phyloP scores from a whole-genome alignment of 2,329 filamentous ascomycete species.

The Rhinocladiella similis region DNA sequence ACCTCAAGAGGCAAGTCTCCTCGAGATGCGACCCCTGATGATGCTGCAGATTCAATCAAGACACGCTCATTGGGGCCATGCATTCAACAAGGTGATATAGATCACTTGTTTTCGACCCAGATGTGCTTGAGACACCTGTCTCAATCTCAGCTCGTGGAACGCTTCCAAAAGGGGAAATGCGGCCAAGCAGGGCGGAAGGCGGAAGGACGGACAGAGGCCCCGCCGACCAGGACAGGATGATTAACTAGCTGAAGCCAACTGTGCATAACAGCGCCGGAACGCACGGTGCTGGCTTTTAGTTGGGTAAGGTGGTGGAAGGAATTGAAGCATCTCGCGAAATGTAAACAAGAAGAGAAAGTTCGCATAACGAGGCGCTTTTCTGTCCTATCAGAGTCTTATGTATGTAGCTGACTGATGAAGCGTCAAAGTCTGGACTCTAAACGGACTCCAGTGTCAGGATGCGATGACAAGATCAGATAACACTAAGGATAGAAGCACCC shows the following conservation, averaged over 20 bases:
- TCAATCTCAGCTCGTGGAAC: conserved; percentile 22
- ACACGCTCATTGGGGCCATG: background rate
- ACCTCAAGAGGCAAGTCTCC: background rate
- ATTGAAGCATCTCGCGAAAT: conserved; percentile 9
- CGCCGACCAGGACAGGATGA: background rate
- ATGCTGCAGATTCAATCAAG: background rate
- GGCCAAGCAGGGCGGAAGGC: background rate
- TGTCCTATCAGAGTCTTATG: too few relatives aligned
- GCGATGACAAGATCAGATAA: too few relatives aligned
- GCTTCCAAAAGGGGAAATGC: conserved; percentile 12
- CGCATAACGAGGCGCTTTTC: background rate
- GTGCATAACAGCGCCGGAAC: background rate
- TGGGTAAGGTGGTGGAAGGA: background rate
- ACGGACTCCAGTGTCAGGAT: too few relatives aligned
- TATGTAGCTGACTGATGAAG: too few relatives aligned
- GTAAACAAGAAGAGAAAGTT: conserved; percentile 6
- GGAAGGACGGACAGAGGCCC: background rate
- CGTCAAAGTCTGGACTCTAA: too few relatives aligned
- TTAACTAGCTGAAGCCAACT: background rate
- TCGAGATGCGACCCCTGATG: background rate
- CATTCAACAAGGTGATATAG: background rate
- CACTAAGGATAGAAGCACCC: too few relatives aligned
- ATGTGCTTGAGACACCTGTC: background rate
- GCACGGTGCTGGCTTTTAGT: background rate
- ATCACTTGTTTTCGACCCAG: background rate